Percentiles rank a stretch among this genome's conserved stretches.
These are phyloP conservation scores for Talaromyces sp. DNA, from an alignment of 2,329 filamentous ascomycete species.

Conservation along the genomic window DNA sequence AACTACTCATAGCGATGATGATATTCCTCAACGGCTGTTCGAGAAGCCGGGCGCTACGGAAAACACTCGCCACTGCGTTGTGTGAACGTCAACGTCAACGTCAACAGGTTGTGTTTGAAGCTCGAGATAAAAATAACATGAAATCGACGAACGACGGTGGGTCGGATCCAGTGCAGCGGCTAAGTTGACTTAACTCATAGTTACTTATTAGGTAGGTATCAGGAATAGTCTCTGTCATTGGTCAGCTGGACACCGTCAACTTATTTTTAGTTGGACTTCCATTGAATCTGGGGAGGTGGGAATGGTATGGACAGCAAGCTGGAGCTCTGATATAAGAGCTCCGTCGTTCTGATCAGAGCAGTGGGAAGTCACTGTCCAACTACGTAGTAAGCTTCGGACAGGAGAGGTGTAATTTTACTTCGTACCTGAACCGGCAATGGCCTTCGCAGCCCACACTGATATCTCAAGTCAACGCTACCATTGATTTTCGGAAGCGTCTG, in stretches of 20 bases:
- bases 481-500: not conserved
- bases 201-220: not conserved
- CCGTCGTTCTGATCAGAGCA: not conserved
- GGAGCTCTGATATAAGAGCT: not conserved
- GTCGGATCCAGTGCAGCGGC: not conserved
- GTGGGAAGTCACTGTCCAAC: not conserved
- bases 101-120: not conserved
- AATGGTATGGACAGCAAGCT: not conserved
- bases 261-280: not conserved
- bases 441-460: not conserved
- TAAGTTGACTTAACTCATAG: too few species aligned
- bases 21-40: not conserved
- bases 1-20: conserved; percentile 1
- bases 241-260: not conserved
- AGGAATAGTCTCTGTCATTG: not conserved
- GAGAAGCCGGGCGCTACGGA: conserved; percentile 7
- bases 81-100: not conserved
- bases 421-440: not conserved
- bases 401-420: not conserved
- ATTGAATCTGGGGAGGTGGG: not conserved
- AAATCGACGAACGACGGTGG: not conserved
- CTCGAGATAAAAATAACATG: not conserved
- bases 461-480: not conserved
- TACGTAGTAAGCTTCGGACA: not conserved
- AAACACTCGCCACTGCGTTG: not conserved